Evolutionary conservation across 805 yeast genomes (phyloP).

Genomic region (Barnettozyma siamensis): DNA sequence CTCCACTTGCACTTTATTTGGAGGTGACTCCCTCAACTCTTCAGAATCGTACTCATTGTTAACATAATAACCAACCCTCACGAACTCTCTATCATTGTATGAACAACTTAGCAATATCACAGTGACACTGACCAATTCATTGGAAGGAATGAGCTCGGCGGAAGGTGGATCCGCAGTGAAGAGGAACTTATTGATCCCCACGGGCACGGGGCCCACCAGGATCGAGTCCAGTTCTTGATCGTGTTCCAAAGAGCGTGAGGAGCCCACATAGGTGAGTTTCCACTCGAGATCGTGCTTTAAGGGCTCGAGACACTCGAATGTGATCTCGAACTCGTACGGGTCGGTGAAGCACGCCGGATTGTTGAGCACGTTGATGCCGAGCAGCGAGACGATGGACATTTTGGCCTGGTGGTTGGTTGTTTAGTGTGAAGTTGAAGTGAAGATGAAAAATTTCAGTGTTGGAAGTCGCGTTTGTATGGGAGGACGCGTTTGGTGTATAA

Average conservation of each 20-base stretch:
- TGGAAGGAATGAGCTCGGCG: constrained; percentile 92
- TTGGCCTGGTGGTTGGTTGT: not conserved
- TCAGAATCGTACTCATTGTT: constrained; percentile 95
- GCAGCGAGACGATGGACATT: constrained; percentile 90
- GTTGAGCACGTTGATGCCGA: constrained; percentile 87
- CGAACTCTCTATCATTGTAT: constrained; percentile 90
- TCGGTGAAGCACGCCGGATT: constrained; percentile 93
- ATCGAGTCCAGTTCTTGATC: constrained; percentile 96
- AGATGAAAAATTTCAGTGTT: too few relatives aligned
- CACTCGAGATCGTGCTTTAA: constrained; percentile 83
- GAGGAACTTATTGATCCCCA: constrained; percentile 89
- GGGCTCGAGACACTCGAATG: constrained; percentile 94
- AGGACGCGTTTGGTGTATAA: too few relatives aligned
- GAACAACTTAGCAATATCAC: constrained; percentile 91
- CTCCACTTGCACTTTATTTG: constrained; percentile 87
- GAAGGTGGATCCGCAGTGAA: constrained; percentile 96
- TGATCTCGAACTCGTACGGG: constrained; percentile 93
- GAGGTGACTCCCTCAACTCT: constrained; percentile 90
- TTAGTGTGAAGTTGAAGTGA: too few relatives aligned
- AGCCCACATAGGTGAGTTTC: constrained; percentile 96
- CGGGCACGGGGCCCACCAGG: constrained; percentile 98
- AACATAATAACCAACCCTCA: constrained; percentile 95
- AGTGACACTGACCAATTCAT: constrained; percentile 91
- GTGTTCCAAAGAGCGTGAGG: constrained; percentile 88
- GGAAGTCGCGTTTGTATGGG: too few relatives aligned